Conservation (phyloP, 179 eudicot species). For the Silene noctiflora region DNA sequence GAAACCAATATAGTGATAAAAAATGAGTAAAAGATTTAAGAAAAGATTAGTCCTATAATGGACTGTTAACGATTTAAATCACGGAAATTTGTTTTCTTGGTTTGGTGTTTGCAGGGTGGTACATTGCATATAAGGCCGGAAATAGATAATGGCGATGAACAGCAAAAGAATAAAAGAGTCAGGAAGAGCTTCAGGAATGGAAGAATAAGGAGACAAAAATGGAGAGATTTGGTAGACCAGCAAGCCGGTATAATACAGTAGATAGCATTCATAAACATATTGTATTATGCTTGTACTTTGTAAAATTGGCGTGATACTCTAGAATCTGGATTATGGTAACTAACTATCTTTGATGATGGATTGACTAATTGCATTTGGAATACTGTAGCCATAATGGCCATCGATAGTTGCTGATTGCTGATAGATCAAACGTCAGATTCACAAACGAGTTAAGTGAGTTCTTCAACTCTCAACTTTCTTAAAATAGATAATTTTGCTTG, state of each 20-base stretch:
- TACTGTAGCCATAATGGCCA: neutral
- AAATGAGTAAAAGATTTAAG: neutral
- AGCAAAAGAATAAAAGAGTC: constrained; percentile 1
- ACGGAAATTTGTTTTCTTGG: neutral
- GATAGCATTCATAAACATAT: neutral
- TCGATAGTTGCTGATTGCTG: no score
- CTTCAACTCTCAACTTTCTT: no score
- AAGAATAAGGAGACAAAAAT: constrained; percentile 21
- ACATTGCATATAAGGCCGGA: constrained; percentile 8
- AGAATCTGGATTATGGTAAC: neutral
- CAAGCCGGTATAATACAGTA: constrained; percentile 7
- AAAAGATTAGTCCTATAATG: no score
- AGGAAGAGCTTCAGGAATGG: constrained; percentile 23
- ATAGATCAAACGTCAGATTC: no score
- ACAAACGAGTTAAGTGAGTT: no score
- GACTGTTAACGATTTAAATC: neutral
- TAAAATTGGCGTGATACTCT: neutral
- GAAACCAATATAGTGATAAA: neutral
- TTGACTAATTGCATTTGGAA: neutral
- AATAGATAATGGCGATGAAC: neutral
- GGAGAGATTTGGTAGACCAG: constrained; percentile 7
- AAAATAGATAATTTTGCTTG: no score
- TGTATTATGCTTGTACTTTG: constrained; percentile 11
- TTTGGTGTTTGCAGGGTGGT: constrained; percentile 21
- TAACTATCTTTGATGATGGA: neutral